phyloP scores from a whole-genome alignment of 208 protist genomes.

The Crithidia mellificae region DNA sequence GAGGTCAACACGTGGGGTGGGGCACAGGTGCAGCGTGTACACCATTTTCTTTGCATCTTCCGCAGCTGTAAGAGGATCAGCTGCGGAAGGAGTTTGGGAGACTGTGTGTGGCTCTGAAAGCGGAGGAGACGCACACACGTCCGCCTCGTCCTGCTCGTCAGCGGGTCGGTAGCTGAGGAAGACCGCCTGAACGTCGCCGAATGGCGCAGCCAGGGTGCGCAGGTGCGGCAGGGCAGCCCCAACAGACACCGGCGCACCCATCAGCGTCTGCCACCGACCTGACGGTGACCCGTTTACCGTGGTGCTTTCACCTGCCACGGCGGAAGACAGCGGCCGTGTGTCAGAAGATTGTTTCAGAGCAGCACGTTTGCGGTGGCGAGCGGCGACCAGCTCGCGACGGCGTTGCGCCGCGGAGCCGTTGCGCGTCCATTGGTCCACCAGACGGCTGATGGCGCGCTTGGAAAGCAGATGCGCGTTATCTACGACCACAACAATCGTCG shows the following conservation, averaged over 20 bases:
- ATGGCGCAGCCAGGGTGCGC: conserved; percentile 33
- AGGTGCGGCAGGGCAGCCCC: conserved; percentile 5
- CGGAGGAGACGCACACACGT: neutral
- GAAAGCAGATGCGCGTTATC: conserved; percentile 70
- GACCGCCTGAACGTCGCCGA: conserved; percentile 52
- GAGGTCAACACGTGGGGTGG: conserved; percentile 17
- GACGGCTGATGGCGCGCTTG: conserved; percentile 46
- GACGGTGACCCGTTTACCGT: too few relatives aligned
- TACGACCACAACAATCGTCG: conserved; percentile 59
- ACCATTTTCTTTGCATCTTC: neutral
- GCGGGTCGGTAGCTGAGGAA: conserved; percentile 38
- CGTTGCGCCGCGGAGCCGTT: conserved; percentile 41
- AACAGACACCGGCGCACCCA: neutral
- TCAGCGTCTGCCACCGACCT: conserved; percentile 21
- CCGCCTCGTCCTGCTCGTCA: neutral
- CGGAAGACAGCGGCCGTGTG: too few relatives aligned
- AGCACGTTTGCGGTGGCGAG: too few relatives aligned
- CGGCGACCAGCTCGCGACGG: neutral
- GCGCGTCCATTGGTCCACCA: conserved; percentile 80
- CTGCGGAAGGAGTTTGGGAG: too few relatives aligned
- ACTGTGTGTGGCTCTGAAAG: too few relatives aligned
- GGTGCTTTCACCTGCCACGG: too few relatives aligned
- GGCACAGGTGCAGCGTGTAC: neutral
- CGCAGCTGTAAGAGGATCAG: too few relatives aligned
- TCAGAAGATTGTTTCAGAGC: too few relatives aligned